These are phyloP conservation scores for Ilex paraguariensis DNA, from an alignment of 305 asterid species.

Conservation along the genomic window DNA sequence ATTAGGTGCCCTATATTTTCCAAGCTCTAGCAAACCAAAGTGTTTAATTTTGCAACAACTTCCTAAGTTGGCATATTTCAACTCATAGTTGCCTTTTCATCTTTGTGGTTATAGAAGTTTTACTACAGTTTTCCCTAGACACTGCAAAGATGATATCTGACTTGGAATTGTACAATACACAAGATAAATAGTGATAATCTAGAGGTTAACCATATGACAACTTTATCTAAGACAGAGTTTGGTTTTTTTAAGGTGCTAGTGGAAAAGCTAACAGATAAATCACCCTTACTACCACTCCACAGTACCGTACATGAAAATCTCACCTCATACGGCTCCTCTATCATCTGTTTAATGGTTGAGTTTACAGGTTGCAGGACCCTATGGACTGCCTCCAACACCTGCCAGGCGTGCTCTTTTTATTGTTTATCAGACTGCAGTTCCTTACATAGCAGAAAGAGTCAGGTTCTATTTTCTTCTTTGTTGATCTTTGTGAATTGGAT, in stretches of 20 bases:
- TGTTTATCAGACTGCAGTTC: constrained; percentile 86
- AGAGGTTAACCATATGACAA: too few species aligned
- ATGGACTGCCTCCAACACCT: constrained; percentile 94
- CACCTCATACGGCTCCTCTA: too few species aligned
- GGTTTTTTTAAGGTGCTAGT: too few species aligned
- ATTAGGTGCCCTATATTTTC: too few species aligned
- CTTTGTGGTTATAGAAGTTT: neutral
- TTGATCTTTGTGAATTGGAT: constrained; percentile 4
- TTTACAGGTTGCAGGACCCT: constrained; percentile 77
- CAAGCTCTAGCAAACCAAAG: neutral
- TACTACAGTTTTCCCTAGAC: too few species aligned
- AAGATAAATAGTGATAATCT: too few species aligned
- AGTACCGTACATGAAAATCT: too few species aligned
- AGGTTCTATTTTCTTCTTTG: constrained; percentile 35
- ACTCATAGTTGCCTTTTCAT: neutral
- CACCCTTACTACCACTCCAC: too few species aligned
- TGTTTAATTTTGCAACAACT: neutral
- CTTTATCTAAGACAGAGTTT: too few species aligned
- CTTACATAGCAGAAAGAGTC: constrained; percentile 90
- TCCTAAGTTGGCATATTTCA: neutral
- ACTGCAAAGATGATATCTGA: too few species aligned
- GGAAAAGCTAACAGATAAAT: too few species aligned
- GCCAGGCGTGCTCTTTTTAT: constrained; percentile 92
- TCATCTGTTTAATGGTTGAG: constrained; percentile 9
- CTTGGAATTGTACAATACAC: too few species aligned